A percentile compares a stretch with the other conserved stretches of the same genome.
These are phyloP conservation scores for Polyporus tsugae DNA, from an alignment of 1,284 basidiomycete species.

Conservation along the genomic window DNA sequence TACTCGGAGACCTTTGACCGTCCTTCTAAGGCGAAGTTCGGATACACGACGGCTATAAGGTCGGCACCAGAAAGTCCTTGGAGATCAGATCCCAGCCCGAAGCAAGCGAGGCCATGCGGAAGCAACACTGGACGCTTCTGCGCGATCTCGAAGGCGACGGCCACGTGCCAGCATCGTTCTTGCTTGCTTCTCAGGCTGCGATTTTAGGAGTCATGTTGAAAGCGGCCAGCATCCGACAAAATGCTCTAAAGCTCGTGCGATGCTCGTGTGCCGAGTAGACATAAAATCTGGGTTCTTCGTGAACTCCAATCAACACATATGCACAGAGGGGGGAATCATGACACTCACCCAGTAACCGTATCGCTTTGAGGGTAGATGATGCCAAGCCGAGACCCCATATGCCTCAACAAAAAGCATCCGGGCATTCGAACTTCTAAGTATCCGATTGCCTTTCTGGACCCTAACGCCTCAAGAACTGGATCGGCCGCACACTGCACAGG, in stretches of 20 bases:
- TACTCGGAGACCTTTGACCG: neutral
- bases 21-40: neutral
- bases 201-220: neutral
- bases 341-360: neutral
- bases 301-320: neutral
- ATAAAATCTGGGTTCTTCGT: neutral
- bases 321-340: neutral
- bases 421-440: neutral
- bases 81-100: neutral
- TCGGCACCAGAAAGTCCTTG: neutral
- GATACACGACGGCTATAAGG: neutral
- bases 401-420: neutral
- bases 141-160: neutral
- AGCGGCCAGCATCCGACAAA: neutral
- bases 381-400: constrained; percentile 17
- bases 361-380: constrained; percentile 6
- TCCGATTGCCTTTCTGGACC: neutral
- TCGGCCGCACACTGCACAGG: neutral
- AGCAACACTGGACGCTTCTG: neutral
- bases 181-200: neutral
- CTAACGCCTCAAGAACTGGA: neutral
- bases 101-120: neutral
- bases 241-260: neutral
- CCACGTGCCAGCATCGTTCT: neutral
- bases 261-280: neutral